A percentile compares a stretch with the other conserved stretches of the same genome.
phyloP scores from a whole-genome alignment of 768 basidiomycete species.

The Trametes punicea region DNA sequence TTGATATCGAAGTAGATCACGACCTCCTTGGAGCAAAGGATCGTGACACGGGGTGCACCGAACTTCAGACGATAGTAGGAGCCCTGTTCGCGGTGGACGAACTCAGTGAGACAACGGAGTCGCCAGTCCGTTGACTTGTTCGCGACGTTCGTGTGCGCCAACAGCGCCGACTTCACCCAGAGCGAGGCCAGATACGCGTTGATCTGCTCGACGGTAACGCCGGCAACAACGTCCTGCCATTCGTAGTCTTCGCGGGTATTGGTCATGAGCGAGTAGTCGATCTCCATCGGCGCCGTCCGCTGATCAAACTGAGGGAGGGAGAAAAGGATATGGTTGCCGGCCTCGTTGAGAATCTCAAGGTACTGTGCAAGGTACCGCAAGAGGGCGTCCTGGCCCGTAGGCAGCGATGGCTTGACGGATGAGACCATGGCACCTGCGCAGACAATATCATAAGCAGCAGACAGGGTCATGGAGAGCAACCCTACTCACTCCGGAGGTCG shows the following conservation, averaged over 20 bases:
- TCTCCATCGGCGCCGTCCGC: constrained; percentile 6
- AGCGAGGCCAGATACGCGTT: constrained; percentile 26
- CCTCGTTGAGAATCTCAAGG: constrained; percentile 26
- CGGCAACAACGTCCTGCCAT: constrained; percentile 21
- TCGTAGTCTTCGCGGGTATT: not conserved
- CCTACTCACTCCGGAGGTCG: constrained; percentile 11
- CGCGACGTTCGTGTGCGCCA: constrained; percentile 8
- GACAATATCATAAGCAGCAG: not conserved
- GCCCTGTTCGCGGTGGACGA: constrained; percentile 16
- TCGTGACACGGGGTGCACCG: constrained; percentile 27
- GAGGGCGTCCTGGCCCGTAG: constrained; percentile 7
- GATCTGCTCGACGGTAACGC: constrained; percentile 25
- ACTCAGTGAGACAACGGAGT: constrained; percentile 26
- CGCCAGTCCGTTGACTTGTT: constrained; percentile 11
- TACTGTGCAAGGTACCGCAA: constrained; percentile 18
- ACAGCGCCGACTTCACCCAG: constrained; percentile 28
- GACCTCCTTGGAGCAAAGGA: constrained; percentile 29
- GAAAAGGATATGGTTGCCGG: constrained; percentile 31
- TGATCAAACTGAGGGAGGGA: constrained; percentile 33
- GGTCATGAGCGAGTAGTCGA: constrained; percentile 29
- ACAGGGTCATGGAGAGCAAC: not conserved
- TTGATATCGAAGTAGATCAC: constrained; percentile 27
- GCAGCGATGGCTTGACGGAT: constrained; percentile 9
- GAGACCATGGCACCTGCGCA: not conserved
- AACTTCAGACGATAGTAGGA: constrained; percentile 25